Percentiles rank a stretch among this genome's conserved stretches.
These are phyloP conservation scores for Citrus mangshanensis DNA, from an alignment of 345 rosid genomes.

Conservation along the genomic window DNA sequence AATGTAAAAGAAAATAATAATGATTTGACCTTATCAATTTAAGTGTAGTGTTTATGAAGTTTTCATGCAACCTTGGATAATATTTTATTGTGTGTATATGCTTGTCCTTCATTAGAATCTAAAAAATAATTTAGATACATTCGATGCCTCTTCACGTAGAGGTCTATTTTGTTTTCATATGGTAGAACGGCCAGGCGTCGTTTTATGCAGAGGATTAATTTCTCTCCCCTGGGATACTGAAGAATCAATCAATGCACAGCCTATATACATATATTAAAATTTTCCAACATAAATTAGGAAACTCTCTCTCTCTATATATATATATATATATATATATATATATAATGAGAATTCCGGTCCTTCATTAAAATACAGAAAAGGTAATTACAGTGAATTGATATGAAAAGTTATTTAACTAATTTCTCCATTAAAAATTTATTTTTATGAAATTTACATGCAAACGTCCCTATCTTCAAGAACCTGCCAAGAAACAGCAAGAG, in stretches of 20 bases:
- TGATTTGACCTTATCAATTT: neutral
- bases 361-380: neutral
- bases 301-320: too few relatives aligned
- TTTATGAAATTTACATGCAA: neutral
- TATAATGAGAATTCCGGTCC: too few relatives aligned
- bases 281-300: too few relatives aligned
- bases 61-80: neutral
- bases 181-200: neutral
- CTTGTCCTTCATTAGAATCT: neutral
- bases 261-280: too few relatives aligned
- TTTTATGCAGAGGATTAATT: too few relatives aligned
- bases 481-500: slow-evolving; percentile 29
- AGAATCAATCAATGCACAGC: neutral
- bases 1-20: neutral
- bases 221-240: neutral
- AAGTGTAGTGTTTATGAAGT: neutral
- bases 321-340: too few relatives aligned
- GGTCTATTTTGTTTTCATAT: neutral
- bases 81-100: neutral
- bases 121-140: neutral
- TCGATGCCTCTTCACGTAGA: neutral
- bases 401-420: neutral
- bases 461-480: slow-evolving; percentile 9
- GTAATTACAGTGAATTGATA: neutral
- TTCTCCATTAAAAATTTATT: neutral